Evolutionary conservation across 129 eudicot genomes (phyloP), one percentile per base, ranked within the genome.

Genomic region (Silybum marianum): DNA sequence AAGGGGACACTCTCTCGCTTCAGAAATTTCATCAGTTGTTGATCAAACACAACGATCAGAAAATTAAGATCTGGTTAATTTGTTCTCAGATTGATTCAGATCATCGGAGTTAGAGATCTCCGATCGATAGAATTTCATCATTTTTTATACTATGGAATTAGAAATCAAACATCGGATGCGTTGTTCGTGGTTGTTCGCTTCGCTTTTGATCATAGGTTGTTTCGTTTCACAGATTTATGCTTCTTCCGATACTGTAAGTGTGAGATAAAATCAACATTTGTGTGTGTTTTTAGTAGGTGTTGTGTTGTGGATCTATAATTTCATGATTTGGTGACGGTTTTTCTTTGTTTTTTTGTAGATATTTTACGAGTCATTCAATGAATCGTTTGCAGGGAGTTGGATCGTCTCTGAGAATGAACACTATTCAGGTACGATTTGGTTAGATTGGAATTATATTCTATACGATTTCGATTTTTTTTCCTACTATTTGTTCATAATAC

Each of bases 301-400:
- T 62, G 3, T n/a, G 13, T 65, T 14, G 69, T 65, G 69, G 69
- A 65, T 65, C 69, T 22, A 19, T 5, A 0, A 5, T 65, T 65
- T 65, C 12, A 9, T 65, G 21, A 65, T 65, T 22, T 22, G 30
- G 30, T 65, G 69, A 65, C 28, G 69, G 30, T 65, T 65, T 4
- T 24, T 74, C 7, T 22, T 42, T 26, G 9, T 77, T 12, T 40
- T n/a, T 62, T 54, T 48, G 34, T 18, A 91, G 96, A 88, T 58
- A 44, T 86, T 91, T 77, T 83, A 88, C 65, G 96, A 91, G 73
- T 85, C 96, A 46, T 91, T 91, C 67, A 92, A 91, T 69, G 89
- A 88, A 68, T 24, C 85, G 7, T 91, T 91, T 69, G 89, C 83
- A 4, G 96, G 92, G 63, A 84, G 92, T n/a, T 91, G 96, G 96